Evolutionary conservation across 192 early-diverging fungal species (phyloP), one percentile per base, ranked within the genome.

Genomic region (Coemansia sp.): DNA sequence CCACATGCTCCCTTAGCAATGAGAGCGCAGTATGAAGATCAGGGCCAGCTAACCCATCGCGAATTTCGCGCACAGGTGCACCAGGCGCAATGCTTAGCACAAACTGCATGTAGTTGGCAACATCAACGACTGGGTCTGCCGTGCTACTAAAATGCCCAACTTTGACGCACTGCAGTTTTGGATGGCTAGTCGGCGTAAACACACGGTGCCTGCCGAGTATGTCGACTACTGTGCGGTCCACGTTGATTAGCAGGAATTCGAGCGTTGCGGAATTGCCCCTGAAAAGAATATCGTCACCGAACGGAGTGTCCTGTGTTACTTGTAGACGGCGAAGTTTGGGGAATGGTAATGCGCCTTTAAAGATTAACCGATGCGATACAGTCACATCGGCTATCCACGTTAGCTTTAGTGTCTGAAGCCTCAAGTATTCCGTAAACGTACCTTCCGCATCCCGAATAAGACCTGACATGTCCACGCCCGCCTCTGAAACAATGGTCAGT

Each of bases 371-470:
- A 11, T 20, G n/a, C 50, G 20, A 52, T 10, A 24, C 9, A 52
- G 50, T 12, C 22, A 27, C 9, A 27, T 52, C 20, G 9, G 50
- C 50, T 12, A 22, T 52, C 50, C n/a, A 52, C 22, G 22, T 15
- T 16, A 69, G 43, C 11, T 41, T 27, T n/a, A 69, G 53, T 12
- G 41, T 31, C 8, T 27, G 39, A 5, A 69, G 49, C 8, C 49
- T 31, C n/a, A 43, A 33, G 57, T 69, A 69, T 15, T 34, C 43
- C 10, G 27, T 58, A 22, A 41, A 58, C n/a, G 41, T 3, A 9
- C 57, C 67, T 4, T 69, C 55, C 40, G 41, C 67, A 27, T 60
- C 67, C 20, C 27, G 24, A 24, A 69, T 55, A 18, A 69, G 67
- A 41, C 55, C 24, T 20, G 40, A 55, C 13, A 61, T 7, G 33